These are phyloP conservation scores for Chlorella sp. DNA, from an alignment of 139 green algal species.

Conservation along the genomic window DNA sequence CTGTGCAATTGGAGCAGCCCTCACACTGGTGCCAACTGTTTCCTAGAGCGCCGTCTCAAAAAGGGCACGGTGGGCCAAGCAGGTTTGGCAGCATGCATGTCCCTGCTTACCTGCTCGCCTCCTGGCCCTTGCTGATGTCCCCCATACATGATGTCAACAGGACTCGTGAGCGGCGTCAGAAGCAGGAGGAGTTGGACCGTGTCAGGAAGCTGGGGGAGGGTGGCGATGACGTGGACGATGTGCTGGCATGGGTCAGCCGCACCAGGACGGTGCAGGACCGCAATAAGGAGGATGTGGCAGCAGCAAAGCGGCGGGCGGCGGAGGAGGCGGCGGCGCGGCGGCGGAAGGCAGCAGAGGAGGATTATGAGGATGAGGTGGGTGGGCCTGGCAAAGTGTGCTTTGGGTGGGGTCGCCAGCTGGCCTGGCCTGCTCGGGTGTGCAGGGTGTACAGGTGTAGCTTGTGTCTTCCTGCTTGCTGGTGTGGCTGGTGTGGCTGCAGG, in stretches of 20 bases:
- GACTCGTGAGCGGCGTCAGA: conserved; percentile 36
- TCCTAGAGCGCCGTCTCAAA: neutral
- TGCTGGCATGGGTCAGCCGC: conserved; percentile 75
- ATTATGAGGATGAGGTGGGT: conserved; percentile 46
- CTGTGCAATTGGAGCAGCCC: neutral
- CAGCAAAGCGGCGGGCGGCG: neutral
- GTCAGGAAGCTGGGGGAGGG: conserved; percentile 71
- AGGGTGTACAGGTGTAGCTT: no score
- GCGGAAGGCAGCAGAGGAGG: conserved; percentile 1
- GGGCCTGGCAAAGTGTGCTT: no score
- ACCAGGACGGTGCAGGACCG: conserved; percentile 42
- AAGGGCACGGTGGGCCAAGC: neutral
- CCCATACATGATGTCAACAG: no score
- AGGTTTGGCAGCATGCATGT: neutral
- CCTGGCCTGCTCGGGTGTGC: no score
- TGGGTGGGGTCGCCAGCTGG: no score
- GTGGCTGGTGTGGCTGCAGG: neutral
- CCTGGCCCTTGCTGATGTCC: neutral
- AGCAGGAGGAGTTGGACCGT: conserved; percentile 51
- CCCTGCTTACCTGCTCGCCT: neutral
- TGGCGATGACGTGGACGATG: conserved; percentile 69
- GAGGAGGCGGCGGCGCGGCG: conserved; percentile 38
- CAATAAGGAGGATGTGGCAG: neutral
- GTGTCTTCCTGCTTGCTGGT: neutral
- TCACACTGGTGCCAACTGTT: neutral